Percentiles rank a stretch among this genome's conserved stretches.
phyloP scores from a whole-genome alignment of 345 rosid species.

The Mangifera indica region DNA sequence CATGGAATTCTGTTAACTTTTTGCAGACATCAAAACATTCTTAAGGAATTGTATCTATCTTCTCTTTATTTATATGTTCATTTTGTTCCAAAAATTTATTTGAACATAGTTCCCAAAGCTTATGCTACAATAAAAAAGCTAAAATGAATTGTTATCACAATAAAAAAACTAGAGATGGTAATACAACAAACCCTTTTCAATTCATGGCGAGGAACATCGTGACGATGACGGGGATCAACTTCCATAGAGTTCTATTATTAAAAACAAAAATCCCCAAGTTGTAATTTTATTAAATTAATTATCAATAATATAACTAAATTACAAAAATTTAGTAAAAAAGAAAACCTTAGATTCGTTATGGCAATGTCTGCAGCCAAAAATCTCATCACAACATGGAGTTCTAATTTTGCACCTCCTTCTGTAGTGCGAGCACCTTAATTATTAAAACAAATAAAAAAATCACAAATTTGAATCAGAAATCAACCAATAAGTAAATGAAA shows the following conservation, averaged over 20 bases:
- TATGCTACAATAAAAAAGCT: neutral
- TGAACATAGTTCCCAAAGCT: neutral
- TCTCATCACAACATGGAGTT: slow-evolving; percentile 53
- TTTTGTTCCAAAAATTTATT: neutral
- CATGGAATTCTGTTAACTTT: neutral
- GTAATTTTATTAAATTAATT: neutral
- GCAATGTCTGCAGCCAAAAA: slow-evolving; percentile 54
- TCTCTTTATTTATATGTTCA: neutral
- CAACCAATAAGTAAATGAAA: neutral
- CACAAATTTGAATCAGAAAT: neutral
- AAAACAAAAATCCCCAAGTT: neutral
- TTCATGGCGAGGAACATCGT: slow-evolving; percentile 53
- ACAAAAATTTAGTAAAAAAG: neutral
- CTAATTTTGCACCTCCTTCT: slow-evolving; percentile 49
- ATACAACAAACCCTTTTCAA: slow-evolving; percentile 35
- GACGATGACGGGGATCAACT: slow-evolving; percentile 37
- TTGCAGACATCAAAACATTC: neutral
- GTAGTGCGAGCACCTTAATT: slow-evolving; percentile 47
- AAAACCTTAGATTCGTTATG: slow-evolving; percentile 46
- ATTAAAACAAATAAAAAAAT: neutral
- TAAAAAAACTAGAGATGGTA: neutral
- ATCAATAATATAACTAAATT: neutral
- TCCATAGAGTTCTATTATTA: slow-evolving; percentile 35
- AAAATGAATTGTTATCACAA: neutral
- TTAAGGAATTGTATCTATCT: neutral